Base-by-base conservation (phyloP, 371 early-diverging fungal genomes). In the Sporodiniella umbellata region DNA sequence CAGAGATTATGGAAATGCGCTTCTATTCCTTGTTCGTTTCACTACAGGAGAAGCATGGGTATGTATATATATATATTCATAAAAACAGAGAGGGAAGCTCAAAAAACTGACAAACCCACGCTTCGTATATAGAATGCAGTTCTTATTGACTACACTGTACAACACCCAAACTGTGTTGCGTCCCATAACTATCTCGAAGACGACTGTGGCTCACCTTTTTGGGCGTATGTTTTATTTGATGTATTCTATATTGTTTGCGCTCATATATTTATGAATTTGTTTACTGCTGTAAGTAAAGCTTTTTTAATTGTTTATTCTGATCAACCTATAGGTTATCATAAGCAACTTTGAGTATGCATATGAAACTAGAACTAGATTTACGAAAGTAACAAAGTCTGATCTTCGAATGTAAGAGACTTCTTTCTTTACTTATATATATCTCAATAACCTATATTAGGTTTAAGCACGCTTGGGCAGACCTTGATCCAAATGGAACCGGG, bases 31-130 rank as follows among this genome's bases (percentile, higher is more conserved):
- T 12, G 70, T 82, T 10, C 67, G 82, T 7, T 73, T 78, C 56
- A 80, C 82, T 0, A 78, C 82, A 0, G 82, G 82, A 15, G 82
- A 82, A 58, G 78, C 71, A 21, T 82, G 82, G 82, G 80, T 71
- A 64, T n/a, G n/a, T n/a, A n/a, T n/a, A n/a, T n/a, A n/a, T n/a
- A n/a, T n/a, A n/a, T n/a, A n/a, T n/a, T n/a, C n/a, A n/a, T n/a
- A n/a, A n/a, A 54, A 51, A 14, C n/a, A 6, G 11, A 19, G 17
- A 6, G n/a, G 4, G 23, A n/a, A 2, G 25, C 4, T 19, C 26
- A 25, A 5, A 43, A n/a, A 24, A 15, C 6, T 45, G 2, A 39
- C 42, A 0, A 14, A 30, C n/a, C n/a, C n/a, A n/a, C n/a, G n/a
- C n/a, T n/a, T n/a, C n/a, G n/a, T n/a, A n/a, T n/a, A 24, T 54